Percentiles rank a stretch among this genome's conserved stretches.
These are phyloP conservation scores for Pseudoneurospora amorphoporcata DNA, from an alignment of 495 filamentous ascomycete genomes.

Conservation along the genomic window DNA sequence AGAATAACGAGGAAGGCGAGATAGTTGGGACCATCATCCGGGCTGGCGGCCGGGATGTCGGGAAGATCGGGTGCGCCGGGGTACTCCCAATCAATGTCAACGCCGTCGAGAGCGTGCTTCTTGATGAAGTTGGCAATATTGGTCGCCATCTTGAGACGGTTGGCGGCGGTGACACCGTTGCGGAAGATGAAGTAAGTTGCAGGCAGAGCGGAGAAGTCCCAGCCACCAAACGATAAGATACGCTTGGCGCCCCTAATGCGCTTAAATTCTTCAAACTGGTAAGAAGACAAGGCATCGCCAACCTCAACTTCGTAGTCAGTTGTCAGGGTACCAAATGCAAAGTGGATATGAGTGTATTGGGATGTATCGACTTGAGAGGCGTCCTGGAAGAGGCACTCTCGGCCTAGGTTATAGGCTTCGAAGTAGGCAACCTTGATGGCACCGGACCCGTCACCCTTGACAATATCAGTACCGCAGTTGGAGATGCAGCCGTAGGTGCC, in stretches of 20 bases:
- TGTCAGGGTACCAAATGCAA: slow-evolving; percentile 15
- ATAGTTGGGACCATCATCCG: slow-evolving; percentile 10
- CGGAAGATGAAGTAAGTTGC: slow-evolving; percentile 18
- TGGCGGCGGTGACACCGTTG: slow-evolving; percentile 8
- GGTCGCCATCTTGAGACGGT: slow-evolving; percentile 8
- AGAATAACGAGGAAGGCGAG: slow-evolving; percentile 6
- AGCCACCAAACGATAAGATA: slow-evolving; percentile 25
- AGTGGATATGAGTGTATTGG: slow-evolving; percentile 21
- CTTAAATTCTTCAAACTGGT: slow-evolving; percentile 18
- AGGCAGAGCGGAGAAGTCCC: slow-evolving; percentile 15
- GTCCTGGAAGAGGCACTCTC: slow-evolving; percentile 18
- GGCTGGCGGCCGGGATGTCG: slow-evolving; percentile 9
- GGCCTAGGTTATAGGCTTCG: slow-evolving; percentile 18
- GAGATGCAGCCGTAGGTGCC: slow-evolving; percentile 36
- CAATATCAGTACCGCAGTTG: slow-evolving; percentile 29
- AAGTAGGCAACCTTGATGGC: slow-evolving; percentile 19
- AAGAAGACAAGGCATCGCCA: slow-evolving; percentile 1
- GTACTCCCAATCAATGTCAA: slow-evolving; percentile 27
- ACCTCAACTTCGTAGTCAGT: slow-evolving; percentile 8
- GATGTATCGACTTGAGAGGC: slow-evolving; percentile 5
- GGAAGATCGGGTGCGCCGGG: slow-evolving; percentile 24
- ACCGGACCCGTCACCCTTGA: slow-evolving; percentile 3
- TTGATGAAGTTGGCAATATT: slow-evolving; percentile 16
- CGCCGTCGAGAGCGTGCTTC: slow-evolving; percentile 18
- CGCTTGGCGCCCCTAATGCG: slow-evolving; percentile 11